Evolutionary conservation across 140 eudicot species (phyloP).

Genomic region (Stevia rebaudiana): DNA sequence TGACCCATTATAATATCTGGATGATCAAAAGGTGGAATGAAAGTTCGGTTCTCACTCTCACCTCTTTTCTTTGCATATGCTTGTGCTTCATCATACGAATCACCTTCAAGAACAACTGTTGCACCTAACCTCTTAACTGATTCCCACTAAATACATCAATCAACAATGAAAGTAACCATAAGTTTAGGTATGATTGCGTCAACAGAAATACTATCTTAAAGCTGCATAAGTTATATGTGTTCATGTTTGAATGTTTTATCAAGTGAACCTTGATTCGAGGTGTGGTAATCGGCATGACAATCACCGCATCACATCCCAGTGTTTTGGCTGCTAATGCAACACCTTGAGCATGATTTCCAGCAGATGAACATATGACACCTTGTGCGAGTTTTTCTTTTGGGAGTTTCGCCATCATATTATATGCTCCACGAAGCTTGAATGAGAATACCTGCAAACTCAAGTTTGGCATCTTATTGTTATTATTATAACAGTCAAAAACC

Average conservation of each 20-base stretch:
- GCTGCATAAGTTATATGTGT: neutral
- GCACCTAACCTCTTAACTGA: constrained; percentile 87
- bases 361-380: constrained; percentile 91
- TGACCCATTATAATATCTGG: constrained; percentile 62
- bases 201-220: neutral
- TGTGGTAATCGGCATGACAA: constrained; percentile 94
- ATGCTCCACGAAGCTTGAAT: constrained; percentile 93
- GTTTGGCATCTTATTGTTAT: neutral
- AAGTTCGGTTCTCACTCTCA: constrained; percentile 64
- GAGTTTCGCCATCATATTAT: constrained; percentile 97
- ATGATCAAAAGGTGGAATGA: constrained; percentile 78
- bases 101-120: constrained; percentile 84
- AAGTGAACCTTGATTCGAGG: constrained; percentile 75
- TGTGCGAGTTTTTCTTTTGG: constrained; percentile 61
- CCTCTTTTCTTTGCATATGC: constrained; percentile 67
- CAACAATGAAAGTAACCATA: neutral
- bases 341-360: constrained; percentile 98
- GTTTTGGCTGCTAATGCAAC: constrained; percentile 85
- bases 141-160: constrained; percentile 54
- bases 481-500: neutral
- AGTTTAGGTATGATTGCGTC: neutral
- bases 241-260: constrained; percentile 12
- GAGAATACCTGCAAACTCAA: constrained; percentile 69
- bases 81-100: constrained; percentile 92
- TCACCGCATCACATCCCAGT: constrained; percentile 87